These are phyloP conservation scores for Abortiporus biennis DNA, from an alignment of 1,284 basidiomycete genomes.

Conservation along the genomic window DNA sequence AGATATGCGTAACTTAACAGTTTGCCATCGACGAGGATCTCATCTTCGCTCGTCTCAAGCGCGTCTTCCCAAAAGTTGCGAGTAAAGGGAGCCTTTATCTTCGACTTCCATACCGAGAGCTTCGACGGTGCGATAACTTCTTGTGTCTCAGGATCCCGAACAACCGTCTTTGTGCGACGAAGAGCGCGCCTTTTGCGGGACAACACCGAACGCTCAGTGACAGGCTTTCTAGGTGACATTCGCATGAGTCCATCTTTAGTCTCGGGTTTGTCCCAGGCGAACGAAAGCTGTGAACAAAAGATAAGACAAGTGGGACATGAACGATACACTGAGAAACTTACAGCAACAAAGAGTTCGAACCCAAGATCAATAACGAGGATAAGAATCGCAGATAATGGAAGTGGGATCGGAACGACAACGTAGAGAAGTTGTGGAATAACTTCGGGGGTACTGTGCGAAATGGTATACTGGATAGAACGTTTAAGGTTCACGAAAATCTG, in stretches of 20 bases:
- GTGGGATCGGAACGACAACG: slow-evolving; percentile 61
- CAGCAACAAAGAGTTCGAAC: slow-evolving; percentile 61
- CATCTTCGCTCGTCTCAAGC: slow-evolving; percentile 46
- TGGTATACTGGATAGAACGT: slow-evolving; percentile 62
- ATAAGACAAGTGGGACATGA: background rate
- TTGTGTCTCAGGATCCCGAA: slow-evolving; percentile 49
- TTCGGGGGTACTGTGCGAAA: slow-evolving; percentile 65
- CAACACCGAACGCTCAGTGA: slow-evolving; percentile 51
- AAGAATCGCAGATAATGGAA: slow-evolving; percentile 60
- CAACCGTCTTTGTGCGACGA: slow-evolving; percentile 49
- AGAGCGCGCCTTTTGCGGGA: slow-evolving; percentile 52
- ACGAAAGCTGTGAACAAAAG: slow-evolving; percentile 40
- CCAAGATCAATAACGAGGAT: slow-evolving; percentile 65
- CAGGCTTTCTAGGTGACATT: slow-evolving; percentile 63
- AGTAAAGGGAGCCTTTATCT: slow-evolving; percentile 48
- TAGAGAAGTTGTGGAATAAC: slow-evolving; percentile 63
- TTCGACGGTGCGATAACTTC: slow-evolving; percentile 37
- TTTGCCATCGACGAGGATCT: slow-evolving; percentile 54
- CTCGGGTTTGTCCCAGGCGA: slow-evolving; percentile 68
- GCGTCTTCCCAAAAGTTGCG: slow-evolving; percentile 54
- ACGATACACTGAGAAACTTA: slow-evolving; percentile 23
- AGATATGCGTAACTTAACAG: slow-evolving; percentile 65
- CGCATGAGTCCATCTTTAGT: slow-evolving; percentile 61
- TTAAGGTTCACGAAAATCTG: slow-evolving; percentile 67
- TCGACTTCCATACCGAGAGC: slow-evolving; percentile 29